Evolutionary conservation across 2,329 filamentous ascomycete genomes (phyloP).

Genomic region (Colletotrichum tropicicola): DNA sequence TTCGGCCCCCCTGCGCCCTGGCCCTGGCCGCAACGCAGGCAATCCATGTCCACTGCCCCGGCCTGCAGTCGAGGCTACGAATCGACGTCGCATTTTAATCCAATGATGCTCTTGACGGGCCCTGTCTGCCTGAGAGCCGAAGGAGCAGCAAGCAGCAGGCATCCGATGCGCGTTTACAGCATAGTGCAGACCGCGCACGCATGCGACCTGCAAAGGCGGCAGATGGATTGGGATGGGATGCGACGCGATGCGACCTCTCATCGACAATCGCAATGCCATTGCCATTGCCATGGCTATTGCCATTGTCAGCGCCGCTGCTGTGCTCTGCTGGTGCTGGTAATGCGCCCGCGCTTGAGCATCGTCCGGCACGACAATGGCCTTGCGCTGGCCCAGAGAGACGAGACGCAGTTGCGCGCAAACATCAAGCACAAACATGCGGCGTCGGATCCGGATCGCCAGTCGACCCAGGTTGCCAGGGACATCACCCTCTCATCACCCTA

Average conservation of each 20-base stretch:
- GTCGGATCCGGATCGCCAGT: constrained; percentile 18
- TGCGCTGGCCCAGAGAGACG: background rate
- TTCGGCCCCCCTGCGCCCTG: background rate
- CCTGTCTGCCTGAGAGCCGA: background rate
- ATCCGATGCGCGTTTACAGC: background rate
- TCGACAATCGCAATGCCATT: background rate
- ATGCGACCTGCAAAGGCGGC: constrained; percentile 7
- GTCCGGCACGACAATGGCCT: constrained; percentile 1
- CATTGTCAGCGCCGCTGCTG: no score
- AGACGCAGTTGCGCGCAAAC: background rate
- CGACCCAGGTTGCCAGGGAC: constrained; percentile 1
- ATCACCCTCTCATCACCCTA: constrained; percentile 8
- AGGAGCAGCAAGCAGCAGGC: constrained; percentile 1
- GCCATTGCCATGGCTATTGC: no score
- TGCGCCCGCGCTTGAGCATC: background rate
- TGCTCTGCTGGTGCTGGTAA: background rate
- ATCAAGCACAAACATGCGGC: constrained; percentile 4
- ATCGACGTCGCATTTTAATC: constrained; percentile 22
- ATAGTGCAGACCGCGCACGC: constrained; percentile 8
- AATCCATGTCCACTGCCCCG: constrained; percentile 1
- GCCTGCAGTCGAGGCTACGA: constrained; percentile 5
- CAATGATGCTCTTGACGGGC: constrained; percentile 3
- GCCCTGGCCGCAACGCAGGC: background rate
- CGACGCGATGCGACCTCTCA: background rate
- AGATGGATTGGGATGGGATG: constrained; percentile 1